Conservation (phyloP, 2,329 filamentous ascomycete genomes). For the Rutstroemia sp. region DNA sequence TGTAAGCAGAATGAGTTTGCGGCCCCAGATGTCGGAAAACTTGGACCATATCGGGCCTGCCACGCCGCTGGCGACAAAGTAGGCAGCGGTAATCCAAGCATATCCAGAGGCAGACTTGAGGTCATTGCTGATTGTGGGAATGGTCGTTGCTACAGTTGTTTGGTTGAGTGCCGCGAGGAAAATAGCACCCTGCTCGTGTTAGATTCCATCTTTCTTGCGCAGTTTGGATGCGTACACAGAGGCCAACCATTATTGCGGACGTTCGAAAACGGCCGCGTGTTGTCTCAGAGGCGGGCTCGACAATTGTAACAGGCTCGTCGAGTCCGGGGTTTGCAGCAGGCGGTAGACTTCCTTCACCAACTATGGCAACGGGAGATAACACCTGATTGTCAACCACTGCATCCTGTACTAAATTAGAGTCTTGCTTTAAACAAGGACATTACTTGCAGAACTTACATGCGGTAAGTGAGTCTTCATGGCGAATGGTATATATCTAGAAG, state of each 20-base stretch:
- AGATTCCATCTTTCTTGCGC: neutral
- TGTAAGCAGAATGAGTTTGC: neutral
- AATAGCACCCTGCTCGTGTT: neutral
- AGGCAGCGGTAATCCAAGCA: conserved; percentile 46
- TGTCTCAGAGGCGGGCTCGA: neutral
- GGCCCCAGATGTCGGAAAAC: conserved; percentile 6
- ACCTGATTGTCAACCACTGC: neutral
- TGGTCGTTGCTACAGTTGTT: conserved; percentile 34
- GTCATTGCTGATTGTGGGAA: conserved; percentile 33
- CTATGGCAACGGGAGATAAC: neutral
- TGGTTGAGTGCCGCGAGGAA: conserved; percentile 27
- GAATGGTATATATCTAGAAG: neutral
- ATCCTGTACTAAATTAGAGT: neutral
- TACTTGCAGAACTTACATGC: neutral
- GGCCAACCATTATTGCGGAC: neutral
- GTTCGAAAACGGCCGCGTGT: neutral
- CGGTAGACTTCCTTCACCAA: neutral
- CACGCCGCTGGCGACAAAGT: conserved; percentile 41
- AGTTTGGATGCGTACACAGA: neutral
- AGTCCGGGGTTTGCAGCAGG: neutral
- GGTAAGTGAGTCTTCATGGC: neutral
- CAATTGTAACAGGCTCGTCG: neutral
- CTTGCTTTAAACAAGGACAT: neutral
- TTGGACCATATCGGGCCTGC: conserved; percentile 33
- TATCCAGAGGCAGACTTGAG: conserved; percentile 40